Conservation (phyloP, 73 alveolate species). For the Paramecium biaurelia region DNA sequence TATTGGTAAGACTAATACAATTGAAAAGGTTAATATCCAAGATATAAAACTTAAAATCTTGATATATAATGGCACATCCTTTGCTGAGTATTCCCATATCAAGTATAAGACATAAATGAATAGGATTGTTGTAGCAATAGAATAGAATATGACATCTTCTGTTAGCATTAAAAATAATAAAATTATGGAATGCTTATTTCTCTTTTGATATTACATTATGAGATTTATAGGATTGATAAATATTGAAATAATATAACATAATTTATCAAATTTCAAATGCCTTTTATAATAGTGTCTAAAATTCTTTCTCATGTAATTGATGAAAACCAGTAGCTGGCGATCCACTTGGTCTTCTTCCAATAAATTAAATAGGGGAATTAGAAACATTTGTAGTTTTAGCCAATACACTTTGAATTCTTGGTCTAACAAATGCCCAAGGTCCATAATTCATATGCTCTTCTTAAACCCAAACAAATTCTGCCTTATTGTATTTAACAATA, state of each 20-base stretch:
- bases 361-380: not conserved
- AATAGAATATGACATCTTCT: not conserved
- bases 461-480: slow-evolving; percentile 53
- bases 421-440: slow-evolving; percentile 52
- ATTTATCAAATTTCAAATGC: slow-evolving; percentile 29
- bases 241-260: not conserved
- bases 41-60: slow-evolving; percentile 50
- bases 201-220: not conserved
- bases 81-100: slow-evolving; percentile 55
- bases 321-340: slow-evolving; percentile 58
- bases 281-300: not conserved
- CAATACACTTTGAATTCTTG: slow-evolving; percentile 42
- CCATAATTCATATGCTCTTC: slow-evolving; percentile 63
- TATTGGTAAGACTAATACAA: slow-evolving; percentile 49
- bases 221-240: not conserved
- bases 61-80: slow-evolving; percentile 35
- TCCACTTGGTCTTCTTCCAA: slow-evolving; percentile 59
- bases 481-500: slow-evolving; percentile 14
- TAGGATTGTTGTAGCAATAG: not conserved
- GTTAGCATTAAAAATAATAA: not conserved
- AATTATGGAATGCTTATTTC: not conserved
- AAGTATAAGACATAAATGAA: slow-evolving; percentile 29
- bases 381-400: not conserved
- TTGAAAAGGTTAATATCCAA: slow-evolving; percentile 53
- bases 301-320: not conserved